Evolutionary conservation across 164 flowering plant genomes (phyloP).

Genomic region (Liriodendron chinense): DNA sequence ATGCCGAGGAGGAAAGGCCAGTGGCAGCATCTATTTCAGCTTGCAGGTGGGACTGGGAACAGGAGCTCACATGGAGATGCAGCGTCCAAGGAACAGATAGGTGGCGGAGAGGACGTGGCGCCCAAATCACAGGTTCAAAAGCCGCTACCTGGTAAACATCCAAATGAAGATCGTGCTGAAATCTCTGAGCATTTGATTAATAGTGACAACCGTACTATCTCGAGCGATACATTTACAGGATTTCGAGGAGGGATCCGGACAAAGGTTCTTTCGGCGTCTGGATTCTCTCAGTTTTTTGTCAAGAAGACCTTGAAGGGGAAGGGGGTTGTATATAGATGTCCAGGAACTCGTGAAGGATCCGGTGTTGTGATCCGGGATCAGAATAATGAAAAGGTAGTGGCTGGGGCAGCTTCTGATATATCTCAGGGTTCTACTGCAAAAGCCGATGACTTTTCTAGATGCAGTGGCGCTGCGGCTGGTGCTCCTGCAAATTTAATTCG

Average conservation of each 20-base stretch:
- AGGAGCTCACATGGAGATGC: constrained; percentile 25
- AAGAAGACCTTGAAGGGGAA: constrained; percentile 74
- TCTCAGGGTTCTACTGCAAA: constrained; percentile 25
- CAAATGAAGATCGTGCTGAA: constrained; percentile 18
- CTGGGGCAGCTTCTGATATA: constrained; percentile 30
- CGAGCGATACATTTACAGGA: constrained; percentile 7
- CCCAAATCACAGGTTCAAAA: constrained; percentile 35
- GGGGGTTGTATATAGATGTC: constrained; percentile 48
- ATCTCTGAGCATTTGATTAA: constrained; percentile 16
- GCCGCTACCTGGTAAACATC: constrained; percentile 9
- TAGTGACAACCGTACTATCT: constrained; percentile 24
- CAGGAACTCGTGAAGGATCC: constrained; percentile 23
- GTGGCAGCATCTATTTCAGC: constrained; percentile 50
- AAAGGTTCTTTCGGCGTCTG: constrained; percentile 66
- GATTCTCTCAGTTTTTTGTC: constrained; percentile 70
- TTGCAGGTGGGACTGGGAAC: constrained; percentile 46
- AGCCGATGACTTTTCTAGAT: constrained; percentile 15
- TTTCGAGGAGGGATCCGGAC: constrained; percentile 56
- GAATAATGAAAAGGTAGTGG: constrained; percentile 23
- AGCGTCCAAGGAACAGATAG: constrained; percentile 27
- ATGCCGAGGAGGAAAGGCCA: constrained; percentile 30
- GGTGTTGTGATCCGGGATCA: constrained; percentile 24
- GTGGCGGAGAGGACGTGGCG: constrained; percentile 35
- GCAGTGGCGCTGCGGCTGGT: constrained; percentile 19
- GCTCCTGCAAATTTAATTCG: constrained; percentile 12